Percentiles rank a stretch among this genome's conserved stretches.
Conservation (phyloP, 2,329 filamentous ascomycete genomes). For the Graphilbum ipis-grandicollis region DNA sequence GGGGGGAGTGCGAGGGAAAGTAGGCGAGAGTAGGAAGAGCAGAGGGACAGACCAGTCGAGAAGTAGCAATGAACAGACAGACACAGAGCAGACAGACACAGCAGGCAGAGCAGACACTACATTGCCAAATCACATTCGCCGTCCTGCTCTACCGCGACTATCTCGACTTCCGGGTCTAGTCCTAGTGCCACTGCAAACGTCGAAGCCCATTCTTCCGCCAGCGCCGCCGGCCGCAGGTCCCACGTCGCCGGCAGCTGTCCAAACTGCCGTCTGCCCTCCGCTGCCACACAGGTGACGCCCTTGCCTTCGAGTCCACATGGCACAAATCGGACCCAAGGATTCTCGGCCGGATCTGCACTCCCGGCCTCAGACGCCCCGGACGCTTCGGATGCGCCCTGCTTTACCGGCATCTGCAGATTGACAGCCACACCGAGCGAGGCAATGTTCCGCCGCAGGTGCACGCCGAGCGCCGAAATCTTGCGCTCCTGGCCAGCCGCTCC, state of each 20-base stretch:
- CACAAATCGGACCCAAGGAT: conserved; percentile 57
- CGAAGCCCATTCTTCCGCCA: conserved; percentile 7
- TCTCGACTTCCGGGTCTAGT: conserved; percentile 4
- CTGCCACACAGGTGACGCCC: conserved; percentile 56
- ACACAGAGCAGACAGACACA: too few species aligned
- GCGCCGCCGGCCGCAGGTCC: conserved; percentile 5
- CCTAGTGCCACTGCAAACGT: conserved; percentile 5
- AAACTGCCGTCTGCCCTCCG: conserved; percentile 19
- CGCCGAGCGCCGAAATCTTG: conserved; percentile 83
- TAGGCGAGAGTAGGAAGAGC: too few species aligned
- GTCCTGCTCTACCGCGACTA: too few species aligned
- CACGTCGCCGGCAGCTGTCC: conserved; percentile 4
- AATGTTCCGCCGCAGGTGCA: conserved; percentile 75
- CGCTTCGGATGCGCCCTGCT: conserved; percentile 5
- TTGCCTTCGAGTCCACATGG: conserved; percentile 75
- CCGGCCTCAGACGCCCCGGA: conserved; percentile 7
- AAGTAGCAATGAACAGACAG: too few species aligned
- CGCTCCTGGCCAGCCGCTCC: conserved; percentile 17
- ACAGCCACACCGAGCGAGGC: conserved; percentile 72
- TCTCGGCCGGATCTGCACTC: conserved; percentile 24
- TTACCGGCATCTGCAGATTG: conserved; percentile 49
- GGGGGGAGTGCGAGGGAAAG: too few species aligned
- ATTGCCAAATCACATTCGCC: too few species aligned
- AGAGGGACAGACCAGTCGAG: too few species aligned
- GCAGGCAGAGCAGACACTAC: too few species aligned